phyloP scores from a whole-genome alignment of 306 rosid genomes.

The Parietaria judaica region DNA sequence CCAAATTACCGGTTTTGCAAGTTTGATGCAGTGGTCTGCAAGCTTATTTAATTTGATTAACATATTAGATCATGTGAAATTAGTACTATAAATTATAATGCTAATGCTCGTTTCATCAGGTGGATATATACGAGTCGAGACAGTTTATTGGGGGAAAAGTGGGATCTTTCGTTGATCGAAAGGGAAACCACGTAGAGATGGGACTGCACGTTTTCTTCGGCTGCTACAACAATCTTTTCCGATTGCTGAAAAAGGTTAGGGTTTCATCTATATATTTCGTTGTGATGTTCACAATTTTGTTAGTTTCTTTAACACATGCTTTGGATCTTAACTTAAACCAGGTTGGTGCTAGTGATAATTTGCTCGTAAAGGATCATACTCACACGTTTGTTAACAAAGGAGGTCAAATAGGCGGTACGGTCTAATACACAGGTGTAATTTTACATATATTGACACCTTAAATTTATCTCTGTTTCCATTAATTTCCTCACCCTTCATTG shows the following conservation, averaged over 20 bases:
- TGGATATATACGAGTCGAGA: slow-evolving; percentile 90
- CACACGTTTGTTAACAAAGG: slow-evolving; percentile 94
- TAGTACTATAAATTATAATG: not conserved
- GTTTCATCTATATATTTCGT: not conserved
- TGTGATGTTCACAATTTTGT: not conserved
- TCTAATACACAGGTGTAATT: not conserved
- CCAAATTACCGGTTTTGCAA: too few relatives aligned
- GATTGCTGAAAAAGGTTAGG: slow-evolving; percentile 87
- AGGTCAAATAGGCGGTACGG: slow-evolving; percentile 88
- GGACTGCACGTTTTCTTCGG: slow-evolving; percentile 98
- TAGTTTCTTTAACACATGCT: slow-evolving; percentile 8
- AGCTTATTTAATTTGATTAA: too few relatives aligned
- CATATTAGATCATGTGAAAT: too few relatives aligned
- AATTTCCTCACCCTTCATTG: slow-evolving; percentile 14
- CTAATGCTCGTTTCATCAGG: slow-evolving; percentile 39
- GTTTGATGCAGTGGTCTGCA: too few relatives aligned
- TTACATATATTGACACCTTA: not conserved
- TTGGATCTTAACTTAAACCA: slow-evolving; percentile 26
- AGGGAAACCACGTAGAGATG: slow-evolving; percentile 96
- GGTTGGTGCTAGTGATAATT: slow-evolving; percentile 88
- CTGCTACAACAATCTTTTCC: slow-evolving; percentile 93
- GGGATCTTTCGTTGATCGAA: slow-evolving; percentile 86
- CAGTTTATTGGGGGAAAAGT: slow-evolving; percentile 93
- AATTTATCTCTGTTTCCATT: not conserved
- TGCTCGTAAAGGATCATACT: slow-evolving; percentile 91